phyloP scores from a whole-genome alignment of 2,329 filamentous ascomycete species.

The Hypocreales sp. region DNA sequence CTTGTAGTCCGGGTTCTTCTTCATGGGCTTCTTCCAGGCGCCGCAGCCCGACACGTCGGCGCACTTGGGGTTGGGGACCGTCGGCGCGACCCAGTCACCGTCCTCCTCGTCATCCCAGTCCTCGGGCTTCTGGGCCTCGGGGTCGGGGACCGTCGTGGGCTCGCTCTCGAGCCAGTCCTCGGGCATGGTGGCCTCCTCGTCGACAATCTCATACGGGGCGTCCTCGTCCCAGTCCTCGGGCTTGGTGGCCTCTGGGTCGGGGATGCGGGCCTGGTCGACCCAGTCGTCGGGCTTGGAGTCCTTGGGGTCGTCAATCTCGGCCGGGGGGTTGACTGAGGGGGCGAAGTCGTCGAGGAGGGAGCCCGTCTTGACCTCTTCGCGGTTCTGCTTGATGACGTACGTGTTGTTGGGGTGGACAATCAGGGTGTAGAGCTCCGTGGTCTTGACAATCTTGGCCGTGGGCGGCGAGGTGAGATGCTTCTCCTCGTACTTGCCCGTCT shows the following conservation, averaged over 20 bases:
- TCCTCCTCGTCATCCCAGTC: conserved; percentile 99
- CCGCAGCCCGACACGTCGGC: conserved; percentile 86
- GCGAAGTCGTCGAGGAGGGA: conserved; percentile 87
- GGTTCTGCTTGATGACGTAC: conserved; percentile 83
- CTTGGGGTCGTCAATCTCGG: conserved; percentile 89
- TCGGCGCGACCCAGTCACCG: conserved; percentile 88
- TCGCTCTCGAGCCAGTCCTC: conserved; percentile 95
- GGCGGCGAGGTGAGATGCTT: conserved; percentile 87
- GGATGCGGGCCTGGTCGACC: conserved; percentile 85
- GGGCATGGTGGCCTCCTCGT: conserved; percentile 80
- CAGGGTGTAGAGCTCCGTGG: conserved; percentile 87
- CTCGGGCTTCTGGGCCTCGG: conserved; percentile 92
- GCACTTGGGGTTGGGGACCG: conserved; percentile 91
- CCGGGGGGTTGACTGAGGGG: conserved; percentile 81
- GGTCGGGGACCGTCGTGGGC: conserved; percentile 69
- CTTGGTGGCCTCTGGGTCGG: conserved; percentile 88
- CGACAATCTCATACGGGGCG: conserved; percentile 87
- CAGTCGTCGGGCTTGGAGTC: conserved; percentile 91
- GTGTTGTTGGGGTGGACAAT: conserved; percentile 95
- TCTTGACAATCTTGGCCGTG: conserved; percentile 77
- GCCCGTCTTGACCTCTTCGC: conserved; percentile 74
- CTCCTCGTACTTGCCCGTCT: conserved; percentile 99
- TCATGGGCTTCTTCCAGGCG: conserved; percentile 81
- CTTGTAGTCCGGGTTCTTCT: conserved; percentile 94
- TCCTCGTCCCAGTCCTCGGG: conserved; percentile 99